These are phyloP conservation scores for Kodamaea derodonti DNA, from an alignment of 1,139 yeast species.

Conservation along the genomic window DNA sequence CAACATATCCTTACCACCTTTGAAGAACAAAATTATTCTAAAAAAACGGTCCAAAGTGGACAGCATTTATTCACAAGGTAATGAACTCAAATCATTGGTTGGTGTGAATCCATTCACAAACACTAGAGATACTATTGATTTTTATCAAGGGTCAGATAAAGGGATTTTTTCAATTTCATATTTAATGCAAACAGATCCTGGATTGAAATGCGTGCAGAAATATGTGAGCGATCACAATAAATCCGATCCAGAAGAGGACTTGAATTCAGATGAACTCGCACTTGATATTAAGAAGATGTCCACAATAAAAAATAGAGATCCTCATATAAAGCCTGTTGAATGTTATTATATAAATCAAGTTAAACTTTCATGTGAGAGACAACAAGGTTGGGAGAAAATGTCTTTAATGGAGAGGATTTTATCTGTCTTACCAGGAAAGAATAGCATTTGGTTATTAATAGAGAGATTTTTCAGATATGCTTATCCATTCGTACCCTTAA, in stretches of 20 bases:
- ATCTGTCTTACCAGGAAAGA: constrained; percentile 12
- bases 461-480: constrained; percentile 16
- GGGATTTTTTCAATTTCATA: constrained; percentile 6
- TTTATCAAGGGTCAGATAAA: constrained; percentile 2
- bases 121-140: constrained; percentile 5
- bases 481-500: constrained; percentile 15
- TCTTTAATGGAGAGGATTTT: constrained; percentile 5
- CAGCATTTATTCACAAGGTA: not conserved
- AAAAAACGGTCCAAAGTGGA: not conserved
- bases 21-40: not conserved
- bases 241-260: not conserved
- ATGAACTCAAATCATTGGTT: not conserved
- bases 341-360: constrained; percentile 2
- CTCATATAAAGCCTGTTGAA: not conserved
- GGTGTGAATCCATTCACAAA: constrained; percentile 7
- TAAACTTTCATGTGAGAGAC: constrained; percentile 7
- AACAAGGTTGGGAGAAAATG: constrained; percentile 1
- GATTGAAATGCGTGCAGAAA: constrained; percentile 5
- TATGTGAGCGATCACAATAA: constrained; percentile 7
- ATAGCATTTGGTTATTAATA: constrained; percentile 15
- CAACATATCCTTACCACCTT: not conserved
- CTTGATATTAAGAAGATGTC: constrained; percentile 7
- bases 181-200: constrained; percentile 7
- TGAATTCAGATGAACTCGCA: not conserved
- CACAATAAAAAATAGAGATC: constrained; percentile 4